These are phyloP conservation scores for Coniochaeta pulveracea DNA, from an alignment of 2,329 filamentous ascomycete genomes.

Conservation along the genomic window DNA sequence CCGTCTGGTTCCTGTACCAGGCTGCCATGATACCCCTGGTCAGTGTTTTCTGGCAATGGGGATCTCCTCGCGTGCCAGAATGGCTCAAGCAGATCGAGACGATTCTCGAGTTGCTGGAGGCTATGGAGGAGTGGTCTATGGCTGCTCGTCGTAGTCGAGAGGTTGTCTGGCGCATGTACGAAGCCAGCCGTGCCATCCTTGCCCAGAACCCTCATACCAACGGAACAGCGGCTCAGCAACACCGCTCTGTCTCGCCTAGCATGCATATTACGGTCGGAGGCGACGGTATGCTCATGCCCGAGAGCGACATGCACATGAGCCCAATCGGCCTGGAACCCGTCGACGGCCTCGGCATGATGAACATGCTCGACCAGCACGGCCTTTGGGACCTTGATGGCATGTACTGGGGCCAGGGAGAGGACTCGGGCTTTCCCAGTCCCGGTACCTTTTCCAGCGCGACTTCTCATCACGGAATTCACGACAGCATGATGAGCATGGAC, in stretches of 20 bases:
- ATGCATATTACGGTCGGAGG: constrained; percentile 23
- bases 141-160: constrained; percentile 51
- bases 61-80: constrained; percentile 32
- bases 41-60: constrained; percentile 58
- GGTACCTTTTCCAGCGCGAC: constrained; percentile 7
- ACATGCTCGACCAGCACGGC: constrained; percentile 39
- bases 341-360: constrained; percentile 38
- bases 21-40: constrained; percentile 70
- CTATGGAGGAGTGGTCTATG: constrained; percentile 54
- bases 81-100: constrained; percentile 48
- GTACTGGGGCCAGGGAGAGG: constrained; percentile 38
- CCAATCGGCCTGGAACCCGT: constrained; percentile 38
- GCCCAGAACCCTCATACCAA: constrained; percentile 14
- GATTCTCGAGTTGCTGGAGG: constrained; percentile 48
- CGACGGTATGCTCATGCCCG: constrained; percentile 20
- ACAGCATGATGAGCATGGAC: constrained; percentile 23
- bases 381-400: constrained; percentile 47
- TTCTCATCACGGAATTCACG: constrained; percentile 16
- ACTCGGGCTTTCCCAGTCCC: constrained; percentile 8
- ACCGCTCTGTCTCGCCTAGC: constrained; percentile 11
- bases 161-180: constrained; percentile 53
- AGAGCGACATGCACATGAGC: constrained; percentile 34
- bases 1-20: constrained; percentile 73
- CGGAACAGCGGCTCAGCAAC: constrained; percentile 8
- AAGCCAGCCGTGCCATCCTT: constrained; percentile 32